phyloP scores from a whole-genome alignment of 2,329 filamentous ascomycete genomes.

The Epichloe festucae region DNA sequence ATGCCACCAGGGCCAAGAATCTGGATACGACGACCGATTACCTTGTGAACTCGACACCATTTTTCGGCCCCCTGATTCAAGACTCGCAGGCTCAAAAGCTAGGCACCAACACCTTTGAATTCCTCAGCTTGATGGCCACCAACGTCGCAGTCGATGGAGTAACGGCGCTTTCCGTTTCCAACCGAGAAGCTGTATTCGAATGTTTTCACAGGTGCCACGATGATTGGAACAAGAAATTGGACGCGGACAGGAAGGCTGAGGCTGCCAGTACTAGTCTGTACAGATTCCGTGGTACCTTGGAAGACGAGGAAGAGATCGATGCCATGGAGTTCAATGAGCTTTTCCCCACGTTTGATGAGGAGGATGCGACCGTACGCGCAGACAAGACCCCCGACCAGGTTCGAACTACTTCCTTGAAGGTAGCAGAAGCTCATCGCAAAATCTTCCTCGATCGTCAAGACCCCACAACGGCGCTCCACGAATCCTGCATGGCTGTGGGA shows the following conservation, averaged over 20 bases:
- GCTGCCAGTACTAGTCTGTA: slow-evolving; percentile 67
- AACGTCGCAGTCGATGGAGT: slow-evolving; percentile 35
- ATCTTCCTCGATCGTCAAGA: slow-evolving; percentile 35
- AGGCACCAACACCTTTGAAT: slow-evolving; percentile 26
- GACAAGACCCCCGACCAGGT: slow-evolving; percentile 26
- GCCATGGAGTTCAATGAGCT: slow-evolving; percentile 64
- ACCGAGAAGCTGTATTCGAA: slow-evolving; percentile 46
- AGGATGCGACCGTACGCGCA: slow-evolving; percentile 21
- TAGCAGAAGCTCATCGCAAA: slow-evolving; percentile 47
- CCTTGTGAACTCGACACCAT: slow-evolving; percentile 38
- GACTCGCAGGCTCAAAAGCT: slow-evolving; percentile 10
- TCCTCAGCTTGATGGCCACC: slow-evolving; percentile 23
- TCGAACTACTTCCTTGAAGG: slow-evolving; percentile 43
- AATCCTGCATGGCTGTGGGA: slow-evolving; percentile 31
- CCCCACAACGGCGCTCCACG: slow-evolving; percentile 28
- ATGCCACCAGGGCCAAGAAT: slow-evolving; percentile 29
- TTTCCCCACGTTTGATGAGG: slow-evolving; percentile 62
- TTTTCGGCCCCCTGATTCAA: slow-evolving; percentile 36
- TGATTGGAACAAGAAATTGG: slow-evolving; percentile 67
- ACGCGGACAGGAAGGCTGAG: slow-evolving; percentile 62
- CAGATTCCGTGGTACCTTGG: slow-evolving; percentile 64
- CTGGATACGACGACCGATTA: slow-evolving; percentile 20
- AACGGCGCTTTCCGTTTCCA: slow-evolving; percentile 23
- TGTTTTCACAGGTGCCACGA: slow-evolving; percentile 62
- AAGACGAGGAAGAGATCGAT: slow-evolving; percentile 63